Evolutionary conservation across 768 basidiomycete genomes (phyloP).

Genomic region (Boletus barrowsii): DNA sequence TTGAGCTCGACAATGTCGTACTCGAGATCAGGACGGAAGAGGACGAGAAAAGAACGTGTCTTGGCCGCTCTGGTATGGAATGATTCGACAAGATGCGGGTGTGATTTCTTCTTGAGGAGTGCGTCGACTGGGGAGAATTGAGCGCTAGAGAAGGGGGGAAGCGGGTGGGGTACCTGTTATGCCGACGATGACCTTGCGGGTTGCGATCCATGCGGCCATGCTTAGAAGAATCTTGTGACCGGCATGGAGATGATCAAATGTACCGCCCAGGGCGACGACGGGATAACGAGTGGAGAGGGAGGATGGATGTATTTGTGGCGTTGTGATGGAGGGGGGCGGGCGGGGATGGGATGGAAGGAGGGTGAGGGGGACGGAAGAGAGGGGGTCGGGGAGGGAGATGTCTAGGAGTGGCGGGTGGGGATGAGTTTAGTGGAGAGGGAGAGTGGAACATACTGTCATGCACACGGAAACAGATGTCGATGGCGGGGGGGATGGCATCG

Average conservation of each 20-base stretch:
- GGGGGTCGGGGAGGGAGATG: slow-evolving; percentile 41
- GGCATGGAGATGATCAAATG: slow-evolving; percentile 96
- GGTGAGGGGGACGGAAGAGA: slow-evolving; percentile 36
- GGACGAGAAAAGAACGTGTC: slow-evolving; percentile 65
- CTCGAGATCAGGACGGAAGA: slow-evolving; percentile 64
- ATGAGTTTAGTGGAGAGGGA: not conserved
- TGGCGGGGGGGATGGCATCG: slow-evolving; percentile 37
- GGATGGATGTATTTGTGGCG: not conserved
- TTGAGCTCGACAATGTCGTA: slow-evolving; percentile 70
- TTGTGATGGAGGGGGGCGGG: not conserved
- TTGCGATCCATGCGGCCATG: slow-evolving; percentile 83
- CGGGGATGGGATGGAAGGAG: slow-evolving; percentile 13
- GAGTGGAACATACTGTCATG: slow-evolving; percentile 40
- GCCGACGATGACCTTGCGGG: slow-evolving; percentile 82
- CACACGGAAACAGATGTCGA: slow-evolving; percentile 42
- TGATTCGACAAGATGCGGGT: slow-evolving; percentile 64
- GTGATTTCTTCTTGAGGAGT: slow-evolving; percentile 68
- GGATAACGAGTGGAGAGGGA: slow-evolving; percentile 39
- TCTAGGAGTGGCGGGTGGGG: slow-evolving; percentile 10
- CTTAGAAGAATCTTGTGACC: slow-evolving; percentile 97
- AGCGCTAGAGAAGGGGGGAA: slow-evolving; percentile 6
- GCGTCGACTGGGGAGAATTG: slow-evolving; percentile 51
- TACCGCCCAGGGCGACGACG: slow-evolving; percentile 88
- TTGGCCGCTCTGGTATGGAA: slow-evolving; percentile 51
- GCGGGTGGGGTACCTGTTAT: slow-evolving; percentile 59